Evolutionary conservation across 495 filamentous ascomycete genomes (phyloP).

Genomic region (Neurospora hispaniola): DNA sequence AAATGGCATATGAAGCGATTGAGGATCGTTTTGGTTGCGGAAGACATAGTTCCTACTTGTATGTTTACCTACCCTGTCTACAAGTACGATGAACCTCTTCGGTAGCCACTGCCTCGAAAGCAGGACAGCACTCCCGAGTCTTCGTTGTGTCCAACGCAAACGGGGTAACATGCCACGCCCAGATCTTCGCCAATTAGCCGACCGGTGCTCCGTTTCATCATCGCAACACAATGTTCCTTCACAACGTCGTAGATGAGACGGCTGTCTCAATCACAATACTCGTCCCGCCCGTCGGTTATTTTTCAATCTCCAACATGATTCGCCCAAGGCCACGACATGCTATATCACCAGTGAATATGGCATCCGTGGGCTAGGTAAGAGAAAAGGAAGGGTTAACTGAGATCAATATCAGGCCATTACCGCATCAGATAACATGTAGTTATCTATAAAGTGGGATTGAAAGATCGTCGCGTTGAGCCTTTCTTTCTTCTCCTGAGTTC

Average conservation of each 20-base stretch:
- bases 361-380: background rate
- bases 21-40: background rate
- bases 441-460: background rate
- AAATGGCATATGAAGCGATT: background rate
- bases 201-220: background rate
- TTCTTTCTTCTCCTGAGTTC: background rate
- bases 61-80: background rate
- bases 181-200: background rate
- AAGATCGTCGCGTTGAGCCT: background rate
- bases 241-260: background rate
- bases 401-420: background rate
- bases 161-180: background rate
- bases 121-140: background rate
- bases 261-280: background rate
- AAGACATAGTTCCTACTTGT: background rate
- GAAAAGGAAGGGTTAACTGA: background rate
- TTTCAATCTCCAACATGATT: background rate
- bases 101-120: background rate
- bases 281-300: background rate
- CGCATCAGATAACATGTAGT: background rate
- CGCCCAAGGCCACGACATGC: background rate
- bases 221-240: background rate
- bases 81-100: background rate
- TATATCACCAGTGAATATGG: background rate
- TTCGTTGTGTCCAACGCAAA: background rate